Evolutionary conservation across 495 filamentous ascomycete genomes (phyloP).

Genomic region (Lepidopterella palustris): DNA sequence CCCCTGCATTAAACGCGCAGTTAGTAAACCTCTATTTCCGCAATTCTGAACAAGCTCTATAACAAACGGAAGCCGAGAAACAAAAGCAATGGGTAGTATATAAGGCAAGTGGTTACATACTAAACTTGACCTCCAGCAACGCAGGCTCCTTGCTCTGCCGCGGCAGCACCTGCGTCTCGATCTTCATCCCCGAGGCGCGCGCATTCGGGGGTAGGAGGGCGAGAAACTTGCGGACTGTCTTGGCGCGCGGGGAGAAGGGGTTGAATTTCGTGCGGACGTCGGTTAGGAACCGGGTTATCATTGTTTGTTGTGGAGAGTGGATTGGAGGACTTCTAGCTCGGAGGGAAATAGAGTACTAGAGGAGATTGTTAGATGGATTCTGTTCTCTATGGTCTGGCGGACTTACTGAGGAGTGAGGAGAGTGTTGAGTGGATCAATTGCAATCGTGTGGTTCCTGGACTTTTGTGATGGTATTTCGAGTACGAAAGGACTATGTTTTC

Average conservation of each 20-base stretch:
- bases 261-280: conserved; percentile 81
- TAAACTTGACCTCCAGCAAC: conserved; percentile 70
- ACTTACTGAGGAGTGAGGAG: too few species aligned
- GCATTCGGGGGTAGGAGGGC: conserved; percentile 77
- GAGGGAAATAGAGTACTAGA: background rate
- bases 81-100: too few species aligned
- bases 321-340: background rate
- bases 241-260: conserved; percentile 71
- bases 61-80: too few species aligned
- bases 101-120: conserved; percentile 45
- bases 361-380: too few species aligned
- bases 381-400: too few species aligned
- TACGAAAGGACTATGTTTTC: too few species aligned
- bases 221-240: conserved; percentile 80
- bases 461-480: too few species aligned
- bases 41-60: too few species aligned
- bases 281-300: conserved; percentile 86
- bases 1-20: conserved; percentile 48
- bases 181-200: conserved; percentile 60
- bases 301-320: conserved; percentile 54
- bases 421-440: too few species aligned
- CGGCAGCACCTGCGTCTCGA: conserved; percentile 72
- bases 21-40: background rate
- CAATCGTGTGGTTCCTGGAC: too few species aligned
- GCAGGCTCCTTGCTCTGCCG: conserved; percentile 52